Percentiles rank a stretch among this genome's conserved stretches.
These are phyloP conservation scores for Xerocomellus amylosporus DNA, from an alignment of 768 basidiomycete species.

Conservation along the genomic window DNA sequence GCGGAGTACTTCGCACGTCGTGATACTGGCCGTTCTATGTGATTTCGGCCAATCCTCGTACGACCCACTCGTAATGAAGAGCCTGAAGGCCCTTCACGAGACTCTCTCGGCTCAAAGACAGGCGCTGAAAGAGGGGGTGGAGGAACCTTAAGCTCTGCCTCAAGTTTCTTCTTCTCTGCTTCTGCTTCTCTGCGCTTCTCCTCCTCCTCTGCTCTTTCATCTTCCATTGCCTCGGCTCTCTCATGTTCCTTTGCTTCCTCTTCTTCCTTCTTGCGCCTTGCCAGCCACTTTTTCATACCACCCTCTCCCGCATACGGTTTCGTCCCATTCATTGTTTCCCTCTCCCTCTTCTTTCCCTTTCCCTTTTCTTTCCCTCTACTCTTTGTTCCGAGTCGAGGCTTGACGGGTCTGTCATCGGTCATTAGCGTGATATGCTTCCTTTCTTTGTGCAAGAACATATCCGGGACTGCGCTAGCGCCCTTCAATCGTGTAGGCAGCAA, in stretches of 20 bases:
- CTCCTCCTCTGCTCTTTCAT: slow-evolving; percentile 32
- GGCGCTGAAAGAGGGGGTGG: slow-evolving; percentile 16
- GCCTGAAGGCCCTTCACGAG: slow-evolving; percentile 17
- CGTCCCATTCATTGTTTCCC: slow-evolving; percentile 45
- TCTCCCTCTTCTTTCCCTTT: slow-evolving; percentile 35
- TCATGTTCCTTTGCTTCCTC: slow-evolving; percentile 43
- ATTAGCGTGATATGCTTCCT: slow-evolving; percentile 49
- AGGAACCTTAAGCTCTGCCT: slow-evolving; percentile 19
- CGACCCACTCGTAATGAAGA: slow-evolving; percentile 71
- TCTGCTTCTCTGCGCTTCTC: slow-evolving; percentile 19
- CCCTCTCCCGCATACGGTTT: slow-evolving; percentile 81
- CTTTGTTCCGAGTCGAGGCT: slow-evolving; percentile 47
- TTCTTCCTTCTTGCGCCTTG: slow-evolving; percentile 57
- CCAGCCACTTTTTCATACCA: slow-evolving; percentile 74
- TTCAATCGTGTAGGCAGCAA: slow-evolving; percentile 60
- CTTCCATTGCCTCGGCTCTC: slow-evolving; percentile 34
- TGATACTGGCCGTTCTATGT: slow-evolving; percentile 55
- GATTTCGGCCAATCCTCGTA: slow-evolving; percentile 52
- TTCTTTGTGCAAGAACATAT: slow-evolving; percentile 60
- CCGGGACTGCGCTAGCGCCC: slow-evolving; percentile 45
- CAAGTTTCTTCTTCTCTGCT: slow-evolving; percentile 16
- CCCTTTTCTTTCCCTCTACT: slow-evolving; percentile 34
- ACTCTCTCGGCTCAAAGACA: slow-evolving; percentile 18
- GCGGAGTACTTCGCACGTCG: slow-evolving; percentile 64
- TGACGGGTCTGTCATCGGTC: slow-evolving; percentile 53